Evolutionary conservation across 768 basidiomycete genomes (phyloP), one percentile per base, ranked within the genome.

Genomic region (Steccherinum ochraceum): DNA sequence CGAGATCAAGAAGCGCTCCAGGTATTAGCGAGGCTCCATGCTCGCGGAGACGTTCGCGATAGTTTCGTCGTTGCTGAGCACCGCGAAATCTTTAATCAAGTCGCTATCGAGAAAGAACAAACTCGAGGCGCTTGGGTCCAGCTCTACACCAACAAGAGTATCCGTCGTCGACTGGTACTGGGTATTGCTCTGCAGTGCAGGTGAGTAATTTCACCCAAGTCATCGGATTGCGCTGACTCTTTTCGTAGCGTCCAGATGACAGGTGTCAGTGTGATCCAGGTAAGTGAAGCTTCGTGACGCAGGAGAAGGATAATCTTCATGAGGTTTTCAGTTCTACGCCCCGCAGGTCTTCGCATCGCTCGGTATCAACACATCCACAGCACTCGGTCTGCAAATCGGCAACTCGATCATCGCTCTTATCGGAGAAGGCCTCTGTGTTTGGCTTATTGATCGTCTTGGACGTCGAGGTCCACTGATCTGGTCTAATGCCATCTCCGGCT

Each of bases 221-320:
- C 26, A 54, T 58, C 45, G 47, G 71, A 63, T 35, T 71, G 69
- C 52, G 50, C 49, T 70, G 64, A 35, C 69, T 68, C 53, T 73
- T 76, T 40, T 63, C 76, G 1, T 75, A 81, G 59, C 5, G 77
- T 80, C 7, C 80, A 83, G 56, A 80, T 80, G 77, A 83, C 80
- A 7, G 80, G 76, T 61, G 74, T 63, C 71, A 80, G 49, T 46
- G 76, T 74, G 35, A 78, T 83, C n/a, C n/a, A n/a, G n/a, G n/a
- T n/a, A n/a, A n/a, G n/a, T n/a, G n/a, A n/a, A n/a, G n/a, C n/a
- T n/a, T n/a, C n/a, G n/a, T n/a, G n/a, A n/a, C n/a, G n/a, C n/a
- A n/a, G n/a, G n/a, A n/a, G n/a, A n/a, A n/a, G n/a, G n/a, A n/a
- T n/a, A n/a, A n/a, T n/a, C n/a, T n/a, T n/a, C n/a, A n/a, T n/a